Base-by-base conservation (phyloP, 208 protist genomes). In the Angomonas ambiguus region DNA sequence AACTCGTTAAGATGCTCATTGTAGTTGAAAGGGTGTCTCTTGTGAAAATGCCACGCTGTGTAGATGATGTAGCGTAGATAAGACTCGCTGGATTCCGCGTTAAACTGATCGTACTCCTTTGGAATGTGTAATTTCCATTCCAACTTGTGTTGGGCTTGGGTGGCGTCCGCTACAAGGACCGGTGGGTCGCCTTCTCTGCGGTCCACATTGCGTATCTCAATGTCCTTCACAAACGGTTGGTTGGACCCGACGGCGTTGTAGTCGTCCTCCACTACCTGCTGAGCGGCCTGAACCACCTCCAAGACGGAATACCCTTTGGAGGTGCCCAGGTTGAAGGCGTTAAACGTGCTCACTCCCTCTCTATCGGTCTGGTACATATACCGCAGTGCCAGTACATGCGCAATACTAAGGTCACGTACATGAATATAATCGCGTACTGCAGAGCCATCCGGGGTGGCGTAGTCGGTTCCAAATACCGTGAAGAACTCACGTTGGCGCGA, bases 401-500 rank as follows among this genome's bases (percentile, higher is more conserved):
- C 98, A 38, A 85, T 80, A 20, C 97, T 93, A 0, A 99, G 76
- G 76, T 99, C 98, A 49, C 95, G 86, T n/a, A 99, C 95, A 78
- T 99, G 98, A 51, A 99, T 98, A 80, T 98, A 99, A 79, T 99
- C 98, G 35, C 98, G 87, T 38, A 98, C 87, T 65, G 95, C 97
- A 38, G 96, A 98, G 25, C 97, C 97, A 71, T 99, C 97, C 0
- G 57, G 75, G 1, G 97, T 99, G 16, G 88, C 78, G 72, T 97
- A 98, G 76, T 98, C 95, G 18, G 83, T 92, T 25, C 96, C 96
- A 70, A 96, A 98, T 25, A 98, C 83, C 30, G 73, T 87, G 45
- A 53, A 53, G 45, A 27, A 53, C 10, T 53, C 45, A 13, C 45
- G 45, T 4, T 4, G 45, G 45, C 16, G 45, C 3, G 45, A 5